These are phyloP conservation scores for Nyctanthes arbortristis DNA, from an alignment of 257 asterid species.

Conservation along the genomic window DNA sequence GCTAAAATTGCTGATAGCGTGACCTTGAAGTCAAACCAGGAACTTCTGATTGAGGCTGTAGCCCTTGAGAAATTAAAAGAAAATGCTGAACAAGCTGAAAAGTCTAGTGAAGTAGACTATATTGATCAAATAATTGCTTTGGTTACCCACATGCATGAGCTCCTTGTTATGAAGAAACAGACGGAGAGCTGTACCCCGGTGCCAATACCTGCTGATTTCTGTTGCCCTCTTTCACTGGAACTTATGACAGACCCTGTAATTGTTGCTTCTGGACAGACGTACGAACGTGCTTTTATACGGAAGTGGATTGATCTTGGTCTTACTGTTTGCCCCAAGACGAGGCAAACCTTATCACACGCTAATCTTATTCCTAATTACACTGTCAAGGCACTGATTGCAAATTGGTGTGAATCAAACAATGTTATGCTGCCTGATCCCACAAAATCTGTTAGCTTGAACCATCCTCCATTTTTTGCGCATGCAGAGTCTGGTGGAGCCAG, in stretches of 20 bases:
- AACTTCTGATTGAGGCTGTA: slow-evolving; percentile 81
- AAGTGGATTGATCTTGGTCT: slow-evolving; percentile 89
- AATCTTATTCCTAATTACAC: slow-evolving; percentile 90
- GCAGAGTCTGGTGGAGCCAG: slow-evolving; percentile 36
- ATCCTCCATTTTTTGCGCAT: not conserved
- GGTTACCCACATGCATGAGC: slow-evolving; percentile 82
- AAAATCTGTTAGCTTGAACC: slow-evolving; percentile 29
- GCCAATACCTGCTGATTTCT: slow-evolving; percentile 78
- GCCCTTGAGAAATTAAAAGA: slow-evolving; percentile 90
- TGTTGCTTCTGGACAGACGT: slow-evolving; percentile 91
- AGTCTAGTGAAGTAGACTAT: slow-evolving; percentile 60
- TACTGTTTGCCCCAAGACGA: slow-evolving; percentile 85
- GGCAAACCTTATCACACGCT: slow-evolving; percentile 75
- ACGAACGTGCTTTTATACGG: slow-evolving; percentile 75
- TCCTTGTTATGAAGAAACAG: slow-evolving; percentile 71
- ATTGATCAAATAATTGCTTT: slow-evolving; percentile 70
- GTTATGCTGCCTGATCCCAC: slow-evolving; percentile 75
- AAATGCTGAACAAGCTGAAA: slow-evolving; percentile 79
- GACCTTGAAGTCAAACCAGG: slow-evolving; percentile 75
- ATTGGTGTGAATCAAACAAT: slow-evolving; percentile 77
- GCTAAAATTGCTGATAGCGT: slow-evolving; percentile 59
- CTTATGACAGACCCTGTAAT: slow-evolving; percentile 94
- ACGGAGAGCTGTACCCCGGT: slow-evolving; percentile 62
- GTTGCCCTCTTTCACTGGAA: slow-evolving; percentile 91
- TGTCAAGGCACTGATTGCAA: slow-evolving; percentile 82